A percentile compares a stretch with the other conserved stretches of the same genome.
Evolutionary conservation across 805 yeast genomes (phyloP).

Genomic region (Pichia membranifaciens): DNA sequence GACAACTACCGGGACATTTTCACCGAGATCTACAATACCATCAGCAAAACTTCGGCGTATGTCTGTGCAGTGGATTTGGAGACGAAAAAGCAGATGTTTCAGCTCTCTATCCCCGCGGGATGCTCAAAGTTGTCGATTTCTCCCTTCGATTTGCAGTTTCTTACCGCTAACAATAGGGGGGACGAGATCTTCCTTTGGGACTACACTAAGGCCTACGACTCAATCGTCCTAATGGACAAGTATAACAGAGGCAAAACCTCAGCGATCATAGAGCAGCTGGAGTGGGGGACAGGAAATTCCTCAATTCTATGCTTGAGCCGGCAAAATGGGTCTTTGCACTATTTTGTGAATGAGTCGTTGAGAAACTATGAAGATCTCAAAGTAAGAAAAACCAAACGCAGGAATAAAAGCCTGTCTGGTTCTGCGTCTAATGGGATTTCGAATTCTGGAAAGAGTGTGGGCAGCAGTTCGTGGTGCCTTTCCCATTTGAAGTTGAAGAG

Average conservation of each 20-base stretch:
- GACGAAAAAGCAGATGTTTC: constrained; percentile 33
- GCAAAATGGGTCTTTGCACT: constrained; percentile 55
- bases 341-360: constrained; percentile 43
- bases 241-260: constrained; percentile 60
- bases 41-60: constrained; percentile 28
- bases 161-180: constrained; percentile 52
- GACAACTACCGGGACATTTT: constrained; percentile 25
- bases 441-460: constrained; percentile 6
- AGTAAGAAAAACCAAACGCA: constrained; percentile 1
- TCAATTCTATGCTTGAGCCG: constrained; percentile 48
- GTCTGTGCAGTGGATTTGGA: constrained; percentile 45
- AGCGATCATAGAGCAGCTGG: constrained; percentile 42
- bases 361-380: constrained; percentile 12
- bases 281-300: constrained; percentile 46
- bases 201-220: constrained; percentile 42
- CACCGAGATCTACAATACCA: constrained; percentile 24
- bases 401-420: neutral
- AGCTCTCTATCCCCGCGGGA: constrained; percentile 57
- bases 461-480: constrained; percentile 39
- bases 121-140: constrained; percentile 55
- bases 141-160: constrained; percentile 52
- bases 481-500: constrained; percentile 29
- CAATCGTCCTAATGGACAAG: constrained; percentile 50
- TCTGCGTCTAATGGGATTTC: neutral
- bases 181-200: constrained; percentile 65